A percentile compares a stretch with the other conserved stretches of the same genome.
These are phyloP conservation scores for Yamadazyma laniorum DNA, from an alignment of 805 yeast species.

Conservation along the genomic window DNA sequence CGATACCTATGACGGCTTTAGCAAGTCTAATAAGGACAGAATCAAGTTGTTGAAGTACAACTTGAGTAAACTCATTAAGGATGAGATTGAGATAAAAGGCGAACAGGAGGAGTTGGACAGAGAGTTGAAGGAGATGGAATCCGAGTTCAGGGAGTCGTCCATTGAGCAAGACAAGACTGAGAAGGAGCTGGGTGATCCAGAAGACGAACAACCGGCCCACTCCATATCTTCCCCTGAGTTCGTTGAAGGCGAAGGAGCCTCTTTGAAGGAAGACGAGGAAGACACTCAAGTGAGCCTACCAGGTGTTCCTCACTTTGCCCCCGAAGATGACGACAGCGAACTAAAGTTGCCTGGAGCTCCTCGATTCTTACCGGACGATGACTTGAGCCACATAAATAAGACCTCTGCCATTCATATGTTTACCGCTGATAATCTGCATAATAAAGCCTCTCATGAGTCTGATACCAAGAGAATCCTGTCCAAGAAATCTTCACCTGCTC, in stretches of 20 bases:
- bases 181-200: background rate
- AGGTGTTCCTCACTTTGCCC: constrained; percentile 39
- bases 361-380: constrained; percentile 40
- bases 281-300: constrained; percentile 21
- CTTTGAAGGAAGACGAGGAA: too few species aligned
- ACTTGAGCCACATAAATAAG: constrained; percentile 35
- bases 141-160: background rate
- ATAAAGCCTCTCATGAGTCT: background rate
- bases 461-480: background rate
- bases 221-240: constrained; percentile 12
- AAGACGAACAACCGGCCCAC: background rate
- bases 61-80: constrained; percentile 38
- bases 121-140: constrained; percentile 16
- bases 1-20: constrained; percentile 22
- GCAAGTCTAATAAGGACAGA: constrained; percentile 28
- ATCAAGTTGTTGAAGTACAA: constrained; percentile 37
- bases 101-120: constrained; percentile 28
- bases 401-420: constrained; percentile 37
- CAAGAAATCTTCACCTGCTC: background rate
- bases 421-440: constrained; percentile 25
- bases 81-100: constrained; percentile 26
- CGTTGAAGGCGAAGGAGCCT: constrained; percentile 1
- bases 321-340: constrained; percentile 24
- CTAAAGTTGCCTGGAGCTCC: constrained; percentile 44
- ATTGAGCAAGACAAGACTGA: background rate